Percentiles rank a stretch among this genome's conserved stretches.
These are phyloP conservation scores for Corrigiola litoralis DNA, from an alignment of 179 eudicot genomes.

Conservation along the genomic window DNA sequence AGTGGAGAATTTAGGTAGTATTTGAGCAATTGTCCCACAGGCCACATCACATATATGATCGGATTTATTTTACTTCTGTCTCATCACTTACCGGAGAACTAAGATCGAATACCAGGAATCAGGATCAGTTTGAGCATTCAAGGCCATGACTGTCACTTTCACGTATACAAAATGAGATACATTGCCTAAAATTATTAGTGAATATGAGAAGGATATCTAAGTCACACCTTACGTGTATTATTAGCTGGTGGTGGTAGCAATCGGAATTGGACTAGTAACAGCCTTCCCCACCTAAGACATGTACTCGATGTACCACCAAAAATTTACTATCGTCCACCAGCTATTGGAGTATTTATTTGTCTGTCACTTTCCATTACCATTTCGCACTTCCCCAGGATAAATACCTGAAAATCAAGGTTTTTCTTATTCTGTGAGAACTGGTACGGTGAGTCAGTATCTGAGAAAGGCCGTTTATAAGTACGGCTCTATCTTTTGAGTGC, in stretches of 20 bases:
- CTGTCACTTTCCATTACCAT: neutral
- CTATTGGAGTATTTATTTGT: neutral
- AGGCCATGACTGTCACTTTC: too few species aligned
- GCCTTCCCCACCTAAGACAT: constrained; percentile 25
- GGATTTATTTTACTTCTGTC: neutral
- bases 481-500: constrained; percentile 23
- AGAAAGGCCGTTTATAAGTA: constrained; percentile 28
- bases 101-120: too few species aligned
- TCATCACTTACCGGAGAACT: too few species aligned
- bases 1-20: constrained; percentile 18
- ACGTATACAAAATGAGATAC: neutral
- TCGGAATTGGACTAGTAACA: neutral
- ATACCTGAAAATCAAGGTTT: neutral
- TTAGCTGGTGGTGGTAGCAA: neutral
- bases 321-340: neutral
- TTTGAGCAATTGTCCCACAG: neutral
- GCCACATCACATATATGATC: too few species aligned
- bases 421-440: neutral
- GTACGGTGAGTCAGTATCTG: neutral
- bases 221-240: neutral
- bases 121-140: too few species aligned
- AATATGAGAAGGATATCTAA: neutral
- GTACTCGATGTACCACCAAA: constrained; percentile 25
- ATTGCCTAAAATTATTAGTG: too few species aligned
- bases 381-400: constrained; percentile 10